phyloP scores from a whole-genome alignment of 1,284 basidiomycete species.

The Gomphus bonarii region DNA sequence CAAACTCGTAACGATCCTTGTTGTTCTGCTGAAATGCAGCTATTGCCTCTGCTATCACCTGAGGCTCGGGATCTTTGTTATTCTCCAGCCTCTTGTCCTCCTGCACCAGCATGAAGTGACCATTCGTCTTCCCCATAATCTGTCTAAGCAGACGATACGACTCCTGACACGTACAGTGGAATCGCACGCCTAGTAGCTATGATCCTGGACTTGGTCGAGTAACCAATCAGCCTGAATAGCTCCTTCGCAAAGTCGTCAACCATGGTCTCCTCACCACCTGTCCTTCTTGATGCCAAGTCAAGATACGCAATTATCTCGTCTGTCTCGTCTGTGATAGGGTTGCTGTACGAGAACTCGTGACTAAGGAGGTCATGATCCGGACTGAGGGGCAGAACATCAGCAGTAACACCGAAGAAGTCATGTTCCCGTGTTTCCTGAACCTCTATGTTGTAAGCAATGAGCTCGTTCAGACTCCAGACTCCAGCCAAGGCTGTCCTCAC shows the following conservation, averaged over 20 bases:
- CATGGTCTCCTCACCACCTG: slow-evolving; percentile 16
- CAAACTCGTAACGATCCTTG: slow-evolving; percentile 9
- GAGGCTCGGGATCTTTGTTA: slow-evolving; percentile 19
- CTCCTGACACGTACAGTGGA: too few species aligned
- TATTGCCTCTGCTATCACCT: slow-evolving; percentile 27
- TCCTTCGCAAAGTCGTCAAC: slow-evolving; percentile 16
- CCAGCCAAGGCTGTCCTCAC: not conserved
- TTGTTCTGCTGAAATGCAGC: slow-evolving; percentile 27
- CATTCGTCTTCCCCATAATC: too few species aligned
- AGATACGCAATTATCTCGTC: slow-evolving; percentile 15
- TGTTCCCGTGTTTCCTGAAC: too few species aligned
- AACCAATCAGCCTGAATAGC: slow-evolving; percentile 14
- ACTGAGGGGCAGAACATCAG: too few species aligned
- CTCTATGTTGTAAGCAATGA: too few species aligned
- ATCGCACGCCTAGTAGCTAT: slow-evolving; percentile 10
- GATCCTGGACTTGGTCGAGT: slow-evolving; percentile 14
- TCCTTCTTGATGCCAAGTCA: slow-evolving; percentile 15
- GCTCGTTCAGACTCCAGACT: not conserved
- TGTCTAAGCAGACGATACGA: too few species aligned
- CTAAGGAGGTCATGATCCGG: too few species aligned
- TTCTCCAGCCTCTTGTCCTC: too few species aligned
- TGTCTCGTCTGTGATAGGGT: not conserved
- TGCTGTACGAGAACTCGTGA: not conserved
- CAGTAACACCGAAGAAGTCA: too few species aligned
- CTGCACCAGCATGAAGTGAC: too few species aligned